Evolutionary conservation across 495 filamentous ascomycete species (phyloP).

Genomic region (Penicillium coffeae): DNA sequence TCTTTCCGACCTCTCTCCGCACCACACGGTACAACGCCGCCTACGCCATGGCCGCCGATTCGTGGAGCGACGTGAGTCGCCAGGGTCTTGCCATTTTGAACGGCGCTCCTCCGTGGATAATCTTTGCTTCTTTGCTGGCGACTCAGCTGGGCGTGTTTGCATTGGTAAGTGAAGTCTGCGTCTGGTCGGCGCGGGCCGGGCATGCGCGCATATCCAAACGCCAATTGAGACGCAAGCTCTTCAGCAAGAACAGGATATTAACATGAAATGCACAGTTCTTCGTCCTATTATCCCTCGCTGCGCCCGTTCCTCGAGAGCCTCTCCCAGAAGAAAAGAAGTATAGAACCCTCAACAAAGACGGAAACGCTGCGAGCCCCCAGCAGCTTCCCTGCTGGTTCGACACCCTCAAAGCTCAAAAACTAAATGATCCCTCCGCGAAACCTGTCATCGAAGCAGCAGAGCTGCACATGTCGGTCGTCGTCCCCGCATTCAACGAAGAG

Average conservation of each 20-base stretch:
- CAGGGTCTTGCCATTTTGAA: slow-evolving; percentile 30
- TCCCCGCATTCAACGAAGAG: slow-evolving; percentile 94
- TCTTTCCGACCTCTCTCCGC: slow-evolving; percentile 8
- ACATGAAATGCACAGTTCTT: slow-evolving; percentile 56
- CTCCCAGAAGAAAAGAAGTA: slow-evolving; percentile 82
- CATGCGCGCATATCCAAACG: neutral
- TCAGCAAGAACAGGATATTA: neutral
- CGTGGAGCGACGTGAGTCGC: slow-evolving; percentile 31
- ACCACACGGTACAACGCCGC: neutral
- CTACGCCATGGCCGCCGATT: slow-evolving; percentile 29
- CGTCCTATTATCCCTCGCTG: slow-evolving; percentile 64
- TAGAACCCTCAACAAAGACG: slow-evolving; percentile 64
- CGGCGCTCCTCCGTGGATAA: slow-evolving; percentile 27
- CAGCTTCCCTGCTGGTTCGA: slow-evolving; percentile 83
- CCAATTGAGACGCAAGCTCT: too few species aligned
- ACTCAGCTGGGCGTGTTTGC: slow-evolving; percentile 32
- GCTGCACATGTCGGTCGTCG: slow-evolving; percentile 77
- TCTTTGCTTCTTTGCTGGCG: slow-evolving; percentile 27
- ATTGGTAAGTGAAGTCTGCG: slow-evolving; percentile 43
- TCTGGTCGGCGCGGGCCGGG: too few species aligned
- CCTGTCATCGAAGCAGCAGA: slow-evolving; percentile 46
- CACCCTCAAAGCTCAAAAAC: slow-evolving; percentile 49
- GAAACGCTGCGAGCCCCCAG: slow-evolving; percentile 53
- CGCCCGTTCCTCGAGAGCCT: slow-evolving; percentile 73
- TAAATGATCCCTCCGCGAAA: slow-evolving; percentile 23